These are phyloP conservation scores for Candida lessepsii DNA, from an alignment of 805 yeast species.

Conservation along the genomic window DNA sequence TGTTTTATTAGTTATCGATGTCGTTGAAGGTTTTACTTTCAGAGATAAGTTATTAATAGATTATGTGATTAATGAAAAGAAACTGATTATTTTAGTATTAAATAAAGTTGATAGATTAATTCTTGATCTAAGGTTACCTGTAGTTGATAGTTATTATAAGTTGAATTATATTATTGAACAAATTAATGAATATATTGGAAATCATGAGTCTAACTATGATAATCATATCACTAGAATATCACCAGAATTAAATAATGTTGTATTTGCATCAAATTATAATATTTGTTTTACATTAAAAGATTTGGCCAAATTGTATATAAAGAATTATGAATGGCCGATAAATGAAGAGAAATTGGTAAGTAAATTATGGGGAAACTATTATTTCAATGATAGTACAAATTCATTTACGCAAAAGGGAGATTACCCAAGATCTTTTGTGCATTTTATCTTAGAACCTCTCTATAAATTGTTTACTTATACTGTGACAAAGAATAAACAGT, in stretches of 20 bases:
- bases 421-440: constrained; percentile 49
- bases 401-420: constrained; percentile 37
- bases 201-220: constrained; percentile 31
- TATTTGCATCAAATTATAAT: constrained; percentile 71
- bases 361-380: constrained; percentile 77
- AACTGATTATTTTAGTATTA: constrained; percentile 59
- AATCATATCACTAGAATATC: not conserved
- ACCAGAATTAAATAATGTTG: constrained; percentile 45
- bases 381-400: constrained; percentile 42
- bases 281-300: constrained; percentile 66
- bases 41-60: constrained; percentile 51
- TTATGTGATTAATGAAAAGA: constrained; percentile 44
- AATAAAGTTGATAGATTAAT: constrained; percentile 87
- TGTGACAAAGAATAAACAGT: constrained; percentile 46
- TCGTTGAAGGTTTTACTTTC: constrained; percentile 74
- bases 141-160: constrained; percentile 70
- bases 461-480: constrained; percentile 70
- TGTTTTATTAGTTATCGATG: constrained; percentile 72
- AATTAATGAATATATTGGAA: constrained; percentile 53
- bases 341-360: constrained; percentile 12
- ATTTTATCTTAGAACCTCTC: constrained; percentile 72
- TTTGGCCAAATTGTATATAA: constrained; percentile 54
- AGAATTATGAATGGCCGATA: constrained; percentile 10
- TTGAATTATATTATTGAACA: constrained; percentile 58
- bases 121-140: constrained; percentile 74